These are phyloP conservation scores for Pseudoturritis turrita DNA, from an alignment of 345 rosid species.

Conservation along the genomic window DNA sequence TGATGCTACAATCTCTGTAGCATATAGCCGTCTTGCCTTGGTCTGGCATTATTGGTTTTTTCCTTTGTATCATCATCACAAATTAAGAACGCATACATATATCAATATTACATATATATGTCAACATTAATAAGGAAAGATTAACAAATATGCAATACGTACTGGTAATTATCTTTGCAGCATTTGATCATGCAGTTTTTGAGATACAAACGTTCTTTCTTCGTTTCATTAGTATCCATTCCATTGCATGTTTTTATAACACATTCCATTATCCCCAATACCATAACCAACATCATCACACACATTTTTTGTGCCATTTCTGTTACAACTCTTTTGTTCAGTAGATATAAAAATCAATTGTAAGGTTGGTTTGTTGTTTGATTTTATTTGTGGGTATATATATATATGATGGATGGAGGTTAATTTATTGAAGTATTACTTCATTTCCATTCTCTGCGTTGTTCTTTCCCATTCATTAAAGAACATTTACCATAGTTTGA, in stretches of 20 bases:
- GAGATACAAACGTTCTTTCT: background rate
- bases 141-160: background rate
- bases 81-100: background rate
- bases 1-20: background rate
- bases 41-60: background rate
- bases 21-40: background rate
- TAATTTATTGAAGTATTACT: too few relatives aligned
- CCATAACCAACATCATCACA: background rate
- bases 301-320: background rate
- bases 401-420: too few relatives aligned
- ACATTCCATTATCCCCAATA: background rate
- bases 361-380: background rate
- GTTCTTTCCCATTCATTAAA: too few relatives aligned
- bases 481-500: too few relatives aligned
- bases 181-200: background rate
- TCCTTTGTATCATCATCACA: background rate
- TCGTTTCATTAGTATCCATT: background rate
- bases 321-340: background rate
- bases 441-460: too few relatives aligned
- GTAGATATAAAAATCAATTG: background rate
- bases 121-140: background rate
- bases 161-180: background rate
- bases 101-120: background rate
- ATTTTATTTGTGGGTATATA: background rate
- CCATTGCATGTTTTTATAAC: background rate